Percentiles rank a stretch among this genome's conserved stretches.
These are phyloP conservation scores for Plasmodiophora brassicae DNA, from an alignment of 208 protist species.

Conservation along the genomic window DNA sequence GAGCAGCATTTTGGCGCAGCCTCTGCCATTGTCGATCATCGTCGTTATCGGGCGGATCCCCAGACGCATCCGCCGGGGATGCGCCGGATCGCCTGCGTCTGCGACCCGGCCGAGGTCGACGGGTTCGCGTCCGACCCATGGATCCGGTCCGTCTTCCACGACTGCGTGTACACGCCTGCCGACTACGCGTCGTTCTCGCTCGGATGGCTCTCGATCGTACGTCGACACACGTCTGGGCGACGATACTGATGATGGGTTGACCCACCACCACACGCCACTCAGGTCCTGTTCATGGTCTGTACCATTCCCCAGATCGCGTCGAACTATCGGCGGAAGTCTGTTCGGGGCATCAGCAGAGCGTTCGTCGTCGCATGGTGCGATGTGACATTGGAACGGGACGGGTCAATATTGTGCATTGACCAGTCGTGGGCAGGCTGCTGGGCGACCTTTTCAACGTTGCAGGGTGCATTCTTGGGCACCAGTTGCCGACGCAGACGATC, in stretches of 20 bases:
- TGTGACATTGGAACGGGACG: neutral
- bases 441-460: neutral
- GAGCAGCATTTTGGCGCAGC: too few relatives aligned
- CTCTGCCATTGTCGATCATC: too few relatives aligned
- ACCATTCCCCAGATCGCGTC: neutral
- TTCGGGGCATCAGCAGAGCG: neutral
- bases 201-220: too few relatives aligned
- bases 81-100: too few relatives aligned
- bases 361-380: neutral
- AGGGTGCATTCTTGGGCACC: neutral
- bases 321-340: neutral
- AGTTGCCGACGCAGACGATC: neutral
- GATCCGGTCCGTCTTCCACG: neutral
- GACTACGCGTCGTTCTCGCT: neutral
- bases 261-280: too few relatives aligned
- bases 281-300: neutral
- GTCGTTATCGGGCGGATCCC: too few relatives aligned
- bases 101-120: too few relatives aligned
- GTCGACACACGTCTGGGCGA: too few relatives aligned
- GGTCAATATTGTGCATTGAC: neutral
- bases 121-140: too few relatives aligned
- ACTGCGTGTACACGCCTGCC: neutral
- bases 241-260: too few relatives aligned
- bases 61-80: too few relatives aligned
- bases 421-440: neutral